Conservation (phyloP, 2,329 filamentous ascomycete genomes). For the Penicillium hesseltinei region DNA sequence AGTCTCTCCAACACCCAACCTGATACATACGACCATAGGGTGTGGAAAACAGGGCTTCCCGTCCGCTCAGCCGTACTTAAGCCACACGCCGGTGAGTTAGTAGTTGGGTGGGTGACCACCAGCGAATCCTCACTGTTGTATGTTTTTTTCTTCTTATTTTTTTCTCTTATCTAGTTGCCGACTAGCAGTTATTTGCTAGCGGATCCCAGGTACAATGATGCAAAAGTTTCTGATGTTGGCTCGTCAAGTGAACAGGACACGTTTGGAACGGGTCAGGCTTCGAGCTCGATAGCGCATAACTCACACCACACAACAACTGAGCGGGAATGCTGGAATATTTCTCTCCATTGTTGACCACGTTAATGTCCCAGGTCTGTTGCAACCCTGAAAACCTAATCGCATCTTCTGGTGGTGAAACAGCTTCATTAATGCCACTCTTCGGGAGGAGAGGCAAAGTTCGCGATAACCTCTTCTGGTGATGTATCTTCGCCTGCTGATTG, state of each 20-base stretch:
- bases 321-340: slow-evolving; percentile 8
- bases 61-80: background rate
- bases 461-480: background rate
- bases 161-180: no score
- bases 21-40: background rate
- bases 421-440: background rate
- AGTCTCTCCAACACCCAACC: accelerated
- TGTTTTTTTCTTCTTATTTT: background rate
- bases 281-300: slow-evolving; percentile 28
- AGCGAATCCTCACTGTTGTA: background rate
- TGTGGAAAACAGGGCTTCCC: background rate
- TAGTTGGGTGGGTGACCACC: background rate
- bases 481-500: slow-evolving; percentile 12
- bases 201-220: slow-evolving; percentile 33
- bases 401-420: background rate
- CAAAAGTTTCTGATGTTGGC: slow-evolving; percentile 37
- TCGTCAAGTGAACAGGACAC: slow-evolving; percentile 35
- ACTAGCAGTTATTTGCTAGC: no score
- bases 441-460: slow-evolving; percentile 4
- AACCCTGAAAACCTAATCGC: background rate
- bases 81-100: background rate
- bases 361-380: background rate
- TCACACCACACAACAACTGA: slow-evolving; percentile 29
- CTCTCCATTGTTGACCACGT: background rate
- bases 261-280: slow-evolving; percentile 38